Evolutionary conservation across 163 green algal genomes (phyloP), one percentile per base, ranked within the genome.

Genomic region (Volvox carteri): DNA sequence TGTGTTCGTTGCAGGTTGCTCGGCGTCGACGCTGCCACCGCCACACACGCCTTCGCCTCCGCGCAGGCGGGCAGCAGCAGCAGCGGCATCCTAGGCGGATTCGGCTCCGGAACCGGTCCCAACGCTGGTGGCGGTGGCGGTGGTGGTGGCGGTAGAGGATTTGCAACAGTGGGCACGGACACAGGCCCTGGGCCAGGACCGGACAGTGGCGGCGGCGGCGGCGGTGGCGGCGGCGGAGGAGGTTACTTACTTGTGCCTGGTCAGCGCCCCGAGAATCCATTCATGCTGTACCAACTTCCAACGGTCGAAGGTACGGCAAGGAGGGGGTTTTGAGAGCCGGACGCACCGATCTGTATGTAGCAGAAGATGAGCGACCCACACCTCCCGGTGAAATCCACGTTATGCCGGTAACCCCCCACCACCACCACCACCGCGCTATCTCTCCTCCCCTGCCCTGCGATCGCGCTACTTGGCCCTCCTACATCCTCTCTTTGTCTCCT

Each of bases 231-330:
- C 23, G 23, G 84, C 25, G 11, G 72, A 25, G 25, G 25, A 2
- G 70, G 70, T 19, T 78, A 78, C 70, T 19, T 78, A 39, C 39
- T 78, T 16, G 70, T 54, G 37, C 70, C 70, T 12, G 70, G 70
- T 19, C 70, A 78, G 70, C 33, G 33, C 37, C 37, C 70, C 3
- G 70, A 78, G 14, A 78, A 78, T 21, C 70, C 70, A 1, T 78
- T 52, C 70, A 78, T 78, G 70, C 35, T 78, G 70, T 78, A 78
- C 70, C 70, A 78, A 54, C 70, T 78, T 23, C 70, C 70, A 58
- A 78, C 70, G 5, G 14, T 54, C 41, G 70, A 78, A 78, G 70
- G 70, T 78, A 37, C 4, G 62, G 54, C 54, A 65, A 65, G n/a
- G n/a, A n/a, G n/a, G n/a, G n/a, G n/a, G n/a, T n/a, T n/a, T n/a